Evolutionary conservation across 2,329 filamentous ascomycete genomes (phyloP), one percentile per base, ranked within the genome.

Genomic region (Colletotrichum musae): DNA sequence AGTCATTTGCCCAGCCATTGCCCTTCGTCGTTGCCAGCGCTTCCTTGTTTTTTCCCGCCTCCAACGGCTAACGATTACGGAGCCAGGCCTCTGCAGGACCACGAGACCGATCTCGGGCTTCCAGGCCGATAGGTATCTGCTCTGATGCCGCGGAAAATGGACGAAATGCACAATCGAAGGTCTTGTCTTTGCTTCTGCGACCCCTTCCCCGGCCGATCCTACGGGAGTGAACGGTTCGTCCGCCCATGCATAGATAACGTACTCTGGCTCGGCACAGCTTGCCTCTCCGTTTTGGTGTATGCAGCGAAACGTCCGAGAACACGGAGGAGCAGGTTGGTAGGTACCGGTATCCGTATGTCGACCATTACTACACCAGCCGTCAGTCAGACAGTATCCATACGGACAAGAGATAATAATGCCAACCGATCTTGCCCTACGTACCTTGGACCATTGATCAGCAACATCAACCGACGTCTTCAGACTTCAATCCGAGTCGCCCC

Each of bases 51-150:
- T 45, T 28, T 24, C 26, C 26, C 45, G 50, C 62, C 51, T 66
- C 24, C n/a, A 57, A 41, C 56, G 32, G 48, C 18, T 16, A 15
- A 48, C 7, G 41, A 58, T 54, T 21, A 58, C 26, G 51, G 65
- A 68, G 54, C 59, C 60, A 65, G 41, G 54, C 50, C 60, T 52
- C 53, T 60, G 66, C 66, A 56, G 61, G 62, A 45, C 43, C 21
- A n/a, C 24, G n/a, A 43, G 63, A 66, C 63, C 50, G 56, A 54
- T 50, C n/a, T 66, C 63, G 63, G 48, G 41, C 48, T 28, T 10
- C 16, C 47, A 48, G 41, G 39, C 18, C 50, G 36, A 54, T 36
- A 18, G 18, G 18, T 18, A 36, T 61, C 50, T 47, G 56, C 50
- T 18, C 53, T 58, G 52, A 64, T 57, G 59, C 43, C 52, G 51